Evolutionary conservation across 345 rosid genomes (phyloP).

Genomic region (Eucalyptus urophylla): DNA sequence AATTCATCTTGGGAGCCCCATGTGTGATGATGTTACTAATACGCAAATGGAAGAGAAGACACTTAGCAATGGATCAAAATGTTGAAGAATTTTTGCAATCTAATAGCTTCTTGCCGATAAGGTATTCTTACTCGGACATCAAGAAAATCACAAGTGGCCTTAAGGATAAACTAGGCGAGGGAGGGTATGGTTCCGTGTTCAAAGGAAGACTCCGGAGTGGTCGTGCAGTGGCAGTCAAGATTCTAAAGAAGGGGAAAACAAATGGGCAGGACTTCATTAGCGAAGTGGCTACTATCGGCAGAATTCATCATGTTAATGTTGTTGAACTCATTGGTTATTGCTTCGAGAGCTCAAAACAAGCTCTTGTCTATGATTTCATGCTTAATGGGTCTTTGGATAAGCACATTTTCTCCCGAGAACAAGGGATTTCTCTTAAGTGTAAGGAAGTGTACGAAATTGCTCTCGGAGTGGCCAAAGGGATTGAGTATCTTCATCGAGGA

Average conservation of each 20-base stretch:
- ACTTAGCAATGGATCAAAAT: not conserved
- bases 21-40: not conserved
- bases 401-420: not conserved
- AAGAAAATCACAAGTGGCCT: not conserved
- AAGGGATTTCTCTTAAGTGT: not conserved
- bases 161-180: not conserved
- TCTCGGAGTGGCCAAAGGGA: not conserved
- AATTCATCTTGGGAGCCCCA: not conserved
- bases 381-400: not conserved
- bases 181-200: not conserved
- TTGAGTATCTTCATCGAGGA: not conserved
- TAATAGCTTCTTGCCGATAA: not conserved
- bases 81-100: not conserved
- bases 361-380: not conserved
- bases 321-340: not conserved
- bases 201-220: not conserved
- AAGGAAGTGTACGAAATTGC: not conserved
- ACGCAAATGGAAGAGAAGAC: not conserved
- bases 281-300: not conserved
- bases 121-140: not conserved
- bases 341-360: not conserved
- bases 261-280: not conserved
- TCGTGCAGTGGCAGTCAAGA: rapidly evolving
- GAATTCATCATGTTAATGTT: not conserved
- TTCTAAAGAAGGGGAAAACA: not conserved